Base-by-base conservation (phyloP, 1,284 basidiomycete species). In the Ganoderma resinaceum region DNA sequence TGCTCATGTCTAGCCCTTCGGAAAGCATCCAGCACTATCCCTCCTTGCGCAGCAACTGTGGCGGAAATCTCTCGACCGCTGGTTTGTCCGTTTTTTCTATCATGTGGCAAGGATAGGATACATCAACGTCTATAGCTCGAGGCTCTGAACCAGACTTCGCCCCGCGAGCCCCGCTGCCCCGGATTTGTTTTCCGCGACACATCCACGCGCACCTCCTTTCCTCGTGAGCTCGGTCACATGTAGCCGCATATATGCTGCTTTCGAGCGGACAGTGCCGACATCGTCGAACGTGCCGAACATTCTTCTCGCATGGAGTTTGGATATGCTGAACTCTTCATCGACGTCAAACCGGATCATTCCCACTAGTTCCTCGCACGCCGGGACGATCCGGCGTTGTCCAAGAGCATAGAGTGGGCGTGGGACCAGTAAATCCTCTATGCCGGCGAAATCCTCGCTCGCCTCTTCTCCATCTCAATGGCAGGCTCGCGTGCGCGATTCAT, bases 391-490 rank as follows among this genome's bases (percentile, higher is more conserved):
- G n/a, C n/a, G 11, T 52, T 1, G 3, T 29, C 9, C n/a, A 29
- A 16, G 26, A 18, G 1, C 62, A 60, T 18, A 11, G 63, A 70
- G 16, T 26, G 52, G 5, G 63, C 61, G 0, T 64, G 60, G 12
- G 65, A 57, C 12, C 67, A 66, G 38, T 63, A 69, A 11, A 63
- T 71, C 9, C n/a, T 52, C 4, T 71, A 63, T 52, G 63, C 38
- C 14, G 38, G 40, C 11, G 67, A 72, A 31, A 49, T 70, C 18
- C 38, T 63, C 55, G 68, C 68, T 0, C 62, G 68, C 2, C 71
- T 73, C 26, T 80, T 80, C 63, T 70, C 77, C 2, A 61, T 79
- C 23, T 72, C 73, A 57, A 68, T 81, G 3, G 66, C 46, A 23
- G 73, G 75, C 5, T 65, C 66, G 0, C 62, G 52, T 52, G 76